Conservation (phyloP, 345 rosid genomes). For the Arabis alpina region DNA sequence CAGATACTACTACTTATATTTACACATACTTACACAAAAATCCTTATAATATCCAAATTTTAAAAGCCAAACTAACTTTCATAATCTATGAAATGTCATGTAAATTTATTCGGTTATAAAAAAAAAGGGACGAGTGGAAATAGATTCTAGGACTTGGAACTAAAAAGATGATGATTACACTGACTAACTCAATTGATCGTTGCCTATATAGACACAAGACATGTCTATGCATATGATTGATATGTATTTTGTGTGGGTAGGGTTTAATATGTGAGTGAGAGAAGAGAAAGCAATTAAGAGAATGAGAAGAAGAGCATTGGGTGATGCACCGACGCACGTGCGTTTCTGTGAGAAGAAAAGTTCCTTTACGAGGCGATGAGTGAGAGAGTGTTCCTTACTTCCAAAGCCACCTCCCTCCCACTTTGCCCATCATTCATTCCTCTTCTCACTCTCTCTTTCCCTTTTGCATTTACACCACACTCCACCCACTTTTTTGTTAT, state of each 20-base stretch:
- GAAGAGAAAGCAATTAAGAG: slow-evolving; percentile 30
- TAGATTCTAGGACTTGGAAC: neutral
- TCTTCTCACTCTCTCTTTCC: neutral
- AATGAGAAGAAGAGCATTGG: slow-evolving; percentile 55
- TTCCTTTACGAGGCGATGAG: slow-evolving; percentile 69
- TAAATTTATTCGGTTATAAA: neutral
- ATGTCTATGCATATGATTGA: slow-evolving; percentile 1
- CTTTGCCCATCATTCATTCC: slow-evolving; percentile 34
- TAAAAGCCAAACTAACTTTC: neutral
- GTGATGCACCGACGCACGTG: slow-evolving; percentile 63
- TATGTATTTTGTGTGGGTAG: neutral
- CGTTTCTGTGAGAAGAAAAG: slow-evolving; percentile 44
- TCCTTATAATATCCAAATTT: neutral
- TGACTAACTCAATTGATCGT: slow-evolving; percentile 11
- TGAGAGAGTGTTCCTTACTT: slow-evolving; percentile 42
- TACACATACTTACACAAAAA: slow-evolving; percentile 9
- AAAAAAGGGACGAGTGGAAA: neutral
- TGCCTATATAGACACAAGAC: neutral
- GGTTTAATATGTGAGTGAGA: slow-evolving; percentile 18
- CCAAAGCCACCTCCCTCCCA: slow-evolving; percentile 44
- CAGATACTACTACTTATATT: slow-evolving; percentile 46
- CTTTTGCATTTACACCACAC: slow-evolving; percentile 18
- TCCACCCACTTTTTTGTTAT: neutral
- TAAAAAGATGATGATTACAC: slow-evolving; percentile 22
- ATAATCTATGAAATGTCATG: neutral